Conservation (phyloP, 2,329 filamentous ascomycete species). For the Fusarium stilboides region DNA sequence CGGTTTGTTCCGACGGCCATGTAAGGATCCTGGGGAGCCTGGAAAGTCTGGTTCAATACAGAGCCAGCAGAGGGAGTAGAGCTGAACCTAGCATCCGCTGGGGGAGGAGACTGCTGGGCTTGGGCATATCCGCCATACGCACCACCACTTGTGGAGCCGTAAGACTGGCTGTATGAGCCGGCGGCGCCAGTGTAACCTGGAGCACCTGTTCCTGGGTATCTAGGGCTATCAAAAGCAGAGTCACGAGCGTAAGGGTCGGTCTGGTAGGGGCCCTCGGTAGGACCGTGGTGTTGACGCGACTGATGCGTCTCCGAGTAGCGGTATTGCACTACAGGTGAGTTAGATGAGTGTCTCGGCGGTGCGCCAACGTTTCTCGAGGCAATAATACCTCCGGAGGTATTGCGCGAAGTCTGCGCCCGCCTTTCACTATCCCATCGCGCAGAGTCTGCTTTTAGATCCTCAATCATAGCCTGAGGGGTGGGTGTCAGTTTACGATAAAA, state of each 20-base stretch:
- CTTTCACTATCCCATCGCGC: slow-evolving; percentile 74
- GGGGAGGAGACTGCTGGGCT: slow-evolving; percentile 53
- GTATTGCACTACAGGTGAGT: slow-evolving; percentile 72
- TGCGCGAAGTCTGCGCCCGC: slow-evolving; percentile 69
- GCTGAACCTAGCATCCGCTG: slow-evolving; percentile 54
- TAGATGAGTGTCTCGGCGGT: slow-evolving; percentile 68
- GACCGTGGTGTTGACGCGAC: slow-evolving; percentile 65
- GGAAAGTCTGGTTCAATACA: slow-evolving; percentile 54
- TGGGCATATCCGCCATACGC: slow-evolving; percentile 53
- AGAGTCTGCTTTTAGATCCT: slow-evolving; percentile 74
- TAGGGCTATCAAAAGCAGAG: slow-evolving; percentile 60
- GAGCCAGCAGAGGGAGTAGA: slow-evolving; percentile 49
- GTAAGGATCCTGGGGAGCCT: slow-evolving; percentile 53
- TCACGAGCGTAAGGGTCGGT: slow-evolving; percentile 59
- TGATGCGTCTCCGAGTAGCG: slow-evolving; percentile 68
- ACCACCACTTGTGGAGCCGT: slow-evolving; percentile 52
- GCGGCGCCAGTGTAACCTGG: slow-evolving; percentile 65
- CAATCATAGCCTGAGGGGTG: slow-evolving; percentile 71
- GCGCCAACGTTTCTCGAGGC: slow-evolving; percentile 66
- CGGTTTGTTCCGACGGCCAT: slow-evolving; percentile 57
- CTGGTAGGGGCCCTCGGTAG: slow-evolving; percentile 58
- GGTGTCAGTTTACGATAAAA: slow-evolving; percentile 25
- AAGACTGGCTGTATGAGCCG: slow-evolving; percentile 53
- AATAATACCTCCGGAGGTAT: slow-evolving; percentile 71
- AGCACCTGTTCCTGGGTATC: slow-evolving; percentile 67